A percentile compares a stretch with the other conserved stretches of the same genome.
These are phyloP conservation scores for Botryobasidium botryosum DNA, from an alignment of 768 basidiomycete genomes.

Conservation along the genomic window DNA sequence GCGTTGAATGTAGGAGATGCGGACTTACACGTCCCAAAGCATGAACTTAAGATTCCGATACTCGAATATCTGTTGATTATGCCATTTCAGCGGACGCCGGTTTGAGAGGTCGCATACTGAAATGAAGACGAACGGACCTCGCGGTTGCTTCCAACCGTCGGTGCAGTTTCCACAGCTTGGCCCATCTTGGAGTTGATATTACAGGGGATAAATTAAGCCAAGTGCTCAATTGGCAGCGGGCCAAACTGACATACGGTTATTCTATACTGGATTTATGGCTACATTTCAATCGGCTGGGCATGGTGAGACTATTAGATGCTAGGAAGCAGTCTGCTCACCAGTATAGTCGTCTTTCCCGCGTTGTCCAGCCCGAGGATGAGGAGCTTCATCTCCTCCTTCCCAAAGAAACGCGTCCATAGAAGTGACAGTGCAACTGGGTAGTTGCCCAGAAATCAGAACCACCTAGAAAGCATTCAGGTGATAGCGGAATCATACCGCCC, in stretches of 20 bases:
- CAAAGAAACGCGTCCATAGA: constrained; percentile 19
- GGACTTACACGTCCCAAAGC: constrained; percentile 18
- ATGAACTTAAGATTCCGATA: constrained; percentile 22
- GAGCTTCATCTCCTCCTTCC: constrained; percentile 20
- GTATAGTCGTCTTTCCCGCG: constrained; percentile 21
- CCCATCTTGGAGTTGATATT: constrained; percentile 16
- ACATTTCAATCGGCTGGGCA: no score
- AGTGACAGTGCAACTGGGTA: constrained; percentile 20
- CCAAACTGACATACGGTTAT: no score
- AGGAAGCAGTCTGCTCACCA: no score
- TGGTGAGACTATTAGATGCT: no score
- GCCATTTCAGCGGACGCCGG: no score
- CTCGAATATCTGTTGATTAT: constrained; percentile 16
- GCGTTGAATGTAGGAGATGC: background rate
- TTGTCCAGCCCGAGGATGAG: constrained; percentile 22
- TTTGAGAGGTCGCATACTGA: background rate
- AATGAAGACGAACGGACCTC: constrained; percentile 7
- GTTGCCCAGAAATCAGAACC: background rate
- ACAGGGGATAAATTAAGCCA: no score
- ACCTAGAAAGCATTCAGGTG: background rate
- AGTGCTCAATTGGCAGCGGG: no score
- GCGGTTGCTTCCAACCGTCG: constrained; percentile 22
- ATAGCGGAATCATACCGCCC: no score
- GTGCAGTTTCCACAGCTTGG: constrained; percentile 20
- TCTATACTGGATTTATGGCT: no score